Percentiles rank a stretch among this genome's conserved stretches.
Conservation (phyloP, 805 yeast species). For the Trichomonascus vanleenenianus region DNA sequence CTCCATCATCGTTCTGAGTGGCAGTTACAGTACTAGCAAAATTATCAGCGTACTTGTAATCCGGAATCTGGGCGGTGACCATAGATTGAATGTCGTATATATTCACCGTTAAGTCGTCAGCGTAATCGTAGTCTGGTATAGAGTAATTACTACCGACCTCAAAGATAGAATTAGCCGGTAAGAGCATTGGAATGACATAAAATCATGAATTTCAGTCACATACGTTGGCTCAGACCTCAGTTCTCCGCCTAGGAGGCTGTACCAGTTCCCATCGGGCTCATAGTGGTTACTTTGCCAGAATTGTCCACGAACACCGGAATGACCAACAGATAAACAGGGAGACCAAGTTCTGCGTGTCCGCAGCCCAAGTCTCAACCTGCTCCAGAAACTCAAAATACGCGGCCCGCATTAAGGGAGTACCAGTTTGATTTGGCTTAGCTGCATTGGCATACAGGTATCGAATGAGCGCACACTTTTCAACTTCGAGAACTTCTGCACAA, state of each 20-base stretch:
- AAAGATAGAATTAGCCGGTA: no score
- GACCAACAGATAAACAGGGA: slow-evolving; percentile 27
- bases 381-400: slow-evolving; percentile 29
- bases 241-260: slow-evolving; percentile 30
- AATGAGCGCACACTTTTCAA: slow-evolving; percentile 30
- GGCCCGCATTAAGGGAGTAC: slow-evolving; percentile 31
- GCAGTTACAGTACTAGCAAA: slow-evolving; percentile 19
- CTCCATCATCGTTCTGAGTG: neutral
- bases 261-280: slow-evolving; percentile 32
- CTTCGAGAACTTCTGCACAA: slow-evolving; percentile 28
- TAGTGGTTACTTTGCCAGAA: slow-evolving; percentile 26
- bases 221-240: slow-evolving; percentile 25
- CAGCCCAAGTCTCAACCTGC: slow-evolving; percentile 23
- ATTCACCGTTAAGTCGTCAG: slow-evolving; percentile 27
- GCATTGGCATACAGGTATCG: slow-evolving; percentile 30
- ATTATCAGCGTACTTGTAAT: slow-evolving; percentile 23
- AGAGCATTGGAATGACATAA: slow-evolving; percentile 26
- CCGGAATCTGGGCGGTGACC: slow-evolving; percentile 23
- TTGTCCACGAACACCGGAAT: slow-evolving; percentile 29
- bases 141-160: slow-evolving; percentile 20
- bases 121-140: slow-evolving; percentile 26
- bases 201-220: slow-evolving; percentile 27
- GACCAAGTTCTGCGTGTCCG: slow-evolving; percentile 33
- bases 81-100: slow-evolving; percentile 18
- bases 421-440: slow-evolving; percentile 25